Percentiles rank a stretch among this genome's conserved stretches.
phyloP scores from a whole-genome alignment of 1,139 yeast species.

The Diutina ranongensis region DNA sequence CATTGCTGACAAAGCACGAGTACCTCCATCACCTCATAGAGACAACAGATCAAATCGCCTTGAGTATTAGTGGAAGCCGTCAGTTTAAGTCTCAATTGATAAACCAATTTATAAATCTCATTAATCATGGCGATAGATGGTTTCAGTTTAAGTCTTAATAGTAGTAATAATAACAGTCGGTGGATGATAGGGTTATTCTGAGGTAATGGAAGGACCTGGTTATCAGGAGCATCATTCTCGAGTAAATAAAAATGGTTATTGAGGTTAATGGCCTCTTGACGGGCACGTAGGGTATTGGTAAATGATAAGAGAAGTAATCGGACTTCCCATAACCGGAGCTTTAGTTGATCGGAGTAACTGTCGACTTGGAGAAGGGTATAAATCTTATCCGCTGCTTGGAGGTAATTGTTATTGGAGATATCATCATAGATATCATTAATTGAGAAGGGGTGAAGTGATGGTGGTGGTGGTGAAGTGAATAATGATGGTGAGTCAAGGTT shows the following conservation, averaged over 20 bases:
- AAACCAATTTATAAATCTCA: constrained; percentile 29
- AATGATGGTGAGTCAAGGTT: neutral
- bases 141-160: constrained; percentile 26
- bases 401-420: neutral
- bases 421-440: neutral
- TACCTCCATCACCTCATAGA: constrained; percentile 1
- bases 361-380: neutral
- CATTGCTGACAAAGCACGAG: neutral
- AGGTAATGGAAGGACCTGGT: constrained; percentile 24
- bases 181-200: constrained; percentile 18
- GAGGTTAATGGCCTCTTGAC: constrained; percentile 26
- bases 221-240: constrained; percentile 16
- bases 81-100: constrained; percentile 22
- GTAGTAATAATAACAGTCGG: constrained; percentile 17
- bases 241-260: constrained; percentile 25
- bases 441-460: neutral
- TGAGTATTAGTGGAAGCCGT: neutral
- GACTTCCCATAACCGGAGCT: constrained; percentile 26
- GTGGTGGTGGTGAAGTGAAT: neutral
- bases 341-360: neutral
- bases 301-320: constrained; percentile 23
- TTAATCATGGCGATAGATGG: constrained; percentile 26
- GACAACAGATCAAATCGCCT: neutral
- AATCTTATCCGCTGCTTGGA: neutral
- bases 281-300: constrained; percentile 21